phyloP scores from a whole-genome alignment of 2,329 filamentous ascomycete species.

The Fusarium mexicanum region DNA sequence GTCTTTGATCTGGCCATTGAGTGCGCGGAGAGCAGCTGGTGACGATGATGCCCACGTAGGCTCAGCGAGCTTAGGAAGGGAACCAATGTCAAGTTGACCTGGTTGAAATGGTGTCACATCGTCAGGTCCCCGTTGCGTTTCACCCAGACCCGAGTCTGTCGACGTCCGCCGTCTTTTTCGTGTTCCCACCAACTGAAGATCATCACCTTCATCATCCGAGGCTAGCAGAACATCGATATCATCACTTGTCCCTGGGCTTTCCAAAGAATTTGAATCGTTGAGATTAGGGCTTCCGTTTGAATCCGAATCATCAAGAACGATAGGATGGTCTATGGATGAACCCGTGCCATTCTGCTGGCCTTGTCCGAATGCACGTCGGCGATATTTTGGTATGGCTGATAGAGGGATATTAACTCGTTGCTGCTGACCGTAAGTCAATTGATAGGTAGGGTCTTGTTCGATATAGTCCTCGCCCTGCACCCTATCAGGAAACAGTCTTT shows the following conservation, averaged over 20 bases:
- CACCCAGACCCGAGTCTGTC: constrained; percentile 32
- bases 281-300: constrained; percentile 25
- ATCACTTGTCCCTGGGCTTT: constrained; percentile 1
- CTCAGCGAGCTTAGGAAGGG: constrained; percentile 68
- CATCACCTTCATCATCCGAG: constrained; percentile 29
- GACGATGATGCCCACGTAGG: constrained; percentile 46
- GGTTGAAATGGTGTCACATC: constrained; percentile 66
- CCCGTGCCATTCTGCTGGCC: background rate
- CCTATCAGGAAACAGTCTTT: background rate
- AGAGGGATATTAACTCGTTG: constrained; percentile 40
- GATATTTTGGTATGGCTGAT: constrained; percentile 40
- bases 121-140: background rate
- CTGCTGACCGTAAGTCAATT: background rate
- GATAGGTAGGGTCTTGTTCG: constrained; percentile 38
- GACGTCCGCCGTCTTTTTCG: constrained; percentile 36
- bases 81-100: constrained; percentile 69
- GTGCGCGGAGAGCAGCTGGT: constrained; percentile 36
- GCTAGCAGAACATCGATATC: constrained; percentile 37
- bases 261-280: background rate
- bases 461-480: constrained; percentile 20
- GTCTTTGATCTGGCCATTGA: constrained; percentile 64
- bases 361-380: constrained; percentile 17
- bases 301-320: constrained; percentile 8
- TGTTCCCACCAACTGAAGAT: background rate
- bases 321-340: background rate